Percentiles rank a stretch among this genome's conserved stretches.
phyloP scores from a whole-genome alignment of 140 eudicot species.

The Bidens hawaiensis region DNA sequence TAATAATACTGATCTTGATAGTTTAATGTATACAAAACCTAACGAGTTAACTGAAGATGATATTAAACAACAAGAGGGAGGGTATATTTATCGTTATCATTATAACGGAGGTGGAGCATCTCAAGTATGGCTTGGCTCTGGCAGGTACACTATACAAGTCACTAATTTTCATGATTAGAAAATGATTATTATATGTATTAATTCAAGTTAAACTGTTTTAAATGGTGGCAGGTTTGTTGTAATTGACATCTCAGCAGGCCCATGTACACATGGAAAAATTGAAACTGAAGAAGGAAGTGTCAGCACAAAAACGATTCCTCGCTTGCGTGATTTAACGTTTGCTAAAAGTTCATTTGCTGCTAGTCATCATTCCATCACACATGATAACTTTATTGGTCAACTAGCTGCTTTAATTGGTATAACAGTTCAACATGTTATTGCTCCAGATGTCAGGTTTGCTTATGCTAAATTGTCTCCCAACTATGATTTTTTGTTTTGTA shows the following conservation, averaged over 20 bases:
- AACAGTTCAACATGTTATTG: conserved; percentile 86
- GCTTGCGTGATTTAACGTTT: conserved; percentile 56
- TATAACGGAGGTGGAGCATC: too few species aligned
- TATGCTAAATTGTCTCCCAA: not conserved
- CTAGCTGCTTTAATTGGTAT: conserved; percentile 67
- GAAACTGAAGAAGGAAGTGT: conserved; percentile 99
- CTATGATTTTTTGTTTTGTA: too few species aligned
- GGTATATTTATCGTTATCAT: conserved; percentile 81
- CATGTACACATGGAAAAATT: too few species aligned
- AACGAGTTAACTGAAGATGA: conserved; percentile 64
- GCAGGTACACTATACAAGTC: conserved; percentile 73
- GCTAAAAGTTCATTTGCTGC: conserved; percentile 41
- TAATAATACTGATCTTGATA: conserved; percentile 69
- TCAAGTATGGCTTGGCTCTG: conserved; percentile 96
- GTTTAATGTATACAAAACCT: conserved; percentile 54
- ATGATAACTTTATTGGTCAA: conserved; percentile 71
- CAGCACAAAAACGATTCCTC: conserved; percentile 78
- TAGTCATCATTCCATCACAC: conserved; percentile 47
- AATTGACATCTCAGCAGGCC: too few species aligned
- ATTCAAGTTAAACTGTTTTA: too few species aligned
- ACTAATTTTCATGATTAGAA: not conserved
- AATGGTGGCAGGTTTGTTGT: too few species aligned
- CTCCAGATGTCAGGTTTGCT: conserved; percentile 86
- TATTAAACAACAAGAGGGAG: conserved; percentile 89
- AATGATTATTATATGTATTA: not conserved